Percentiles rank a stretch among this genome's conserved stretches.
phyloP scores from a whole-genome alignment of 306 rosid genomes.

The Hippophae rhamnoides region DNA sequence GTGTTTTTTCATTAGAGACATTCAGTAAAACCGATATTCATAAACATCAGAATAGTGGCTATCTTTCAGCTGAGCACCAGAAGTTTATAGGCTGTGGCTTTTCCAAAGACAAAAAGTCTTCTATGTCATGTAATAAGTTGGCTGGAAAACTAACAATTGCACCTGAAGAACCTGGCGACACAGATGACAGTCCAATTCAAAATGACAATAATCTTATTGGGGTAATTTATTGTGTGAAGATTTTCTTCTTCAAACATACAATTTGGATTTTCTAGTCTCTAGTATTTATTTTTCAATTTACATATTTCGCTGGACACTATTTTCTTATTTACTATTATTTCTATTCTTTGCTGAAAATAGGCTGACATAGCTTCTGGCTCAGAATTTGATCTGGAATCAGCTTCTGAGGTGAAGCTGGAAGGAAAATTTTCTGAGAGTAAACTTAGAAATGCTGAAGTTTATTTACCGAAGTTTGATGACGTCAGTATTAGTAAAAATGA shows the following conservation, averaged over 20 bases:
- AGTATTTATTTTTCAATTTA: background rate
- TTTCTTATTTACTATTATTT: background rate
- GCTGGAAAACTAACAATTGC: conserved; percentile 26
- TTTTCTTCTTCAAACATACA: background rate
- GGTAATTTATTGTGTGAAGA: conserved; percentile 18
- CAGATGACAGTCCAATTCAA: conserved; percentile 19
- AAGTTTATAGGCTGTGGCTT: conserved; percentile 17
- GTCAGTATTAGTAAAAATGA: conserved; percentile 17
- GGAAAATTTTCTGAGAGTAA: conserved; percentile 23
- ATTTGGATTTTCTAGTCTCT: background rate
- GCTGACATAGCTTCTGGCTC: conserved; percentile 24
- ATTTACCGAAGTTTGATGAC: conserved; percentile 17
- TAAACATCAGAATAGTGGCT: conserved; percentile 20
- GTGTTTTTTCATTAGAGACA: conserved; percentile 49
- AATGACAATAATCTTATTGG: conserved; percentile 15
- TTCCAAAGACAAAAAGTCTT: conserved; percentile 22
- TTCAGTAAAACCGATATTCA: conserved; percentile 21
- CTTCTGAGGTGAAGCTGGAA: conserved; percentile 29
- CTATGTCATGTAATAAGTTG: conserved; percentile 22
- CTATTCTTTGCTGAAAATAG: conserved; percentile 33
- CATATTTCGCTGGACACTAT: background rate
- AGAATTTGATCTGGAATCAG: conserved; percentile 21
- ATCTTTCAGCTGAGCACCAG: conserved; percentile 16
- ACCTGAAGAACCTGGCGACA: conserved; percentile 21
- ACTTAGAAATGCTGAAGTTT: conserved; percentile 17